phyloP scores from a whole-genome alignment of 2,329 filamentous ascomycete genomes.

The Fusarium cyanostomum region DNA sequence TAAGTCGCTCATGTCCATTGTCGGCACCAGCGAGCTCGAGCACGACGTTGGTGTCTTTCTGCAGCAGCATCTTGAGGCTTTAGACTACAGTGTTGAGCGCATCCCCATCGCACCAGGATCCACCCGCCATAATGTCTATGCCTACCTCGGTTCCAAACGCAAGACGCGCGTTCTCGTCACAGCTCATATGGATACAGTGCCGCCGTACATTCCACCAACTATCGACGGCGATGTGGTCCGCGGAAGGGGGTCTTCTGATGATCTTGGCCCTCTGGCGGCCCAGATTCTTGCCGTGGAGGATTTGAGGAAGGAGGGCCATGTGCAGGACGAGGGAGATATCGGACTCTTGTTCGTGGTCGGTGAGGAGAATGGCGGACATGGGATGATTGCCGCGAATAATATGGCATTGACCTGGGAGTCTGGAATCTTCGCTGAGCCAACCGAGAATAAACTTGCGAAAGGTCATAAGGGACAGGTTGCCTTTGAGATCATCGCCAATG shows the following conservation, averaged over 20 bases:
- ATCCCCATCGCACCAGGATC: conserved; percentile 47
- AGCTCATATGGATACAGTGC: conserved; percentile 80
- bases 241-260: conserved; percentile 75
- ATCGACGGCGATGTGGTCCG: conserved; percentile 55
- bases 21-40: conserved; percentile 50
- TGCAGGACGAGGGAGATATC: conserved; percentile 51
- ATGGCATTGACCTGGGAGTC: conserved; percentile 64
- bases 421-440: conserved; percentile 78
- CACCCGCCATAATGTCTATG: conserved; percentile 51
- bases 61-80: conserved; percentile 44
- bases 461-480: conserved; percentile 76
- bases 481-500: conserved; percentile 66
- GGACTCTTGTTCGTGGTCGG: conserved; percentile 66
- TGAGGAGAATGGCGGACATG: conserved; percentile 73
- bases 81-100: conserved; percentile 50
- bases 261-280: conserved; percentile 72
- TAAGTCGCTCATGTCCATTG: conserved; percentile 48
- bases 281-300: conserved; percentile 70
- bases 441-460: conserved; percentile 73
- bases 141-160: conserved; percentile 47
- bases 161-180: conserved; percentile 50
- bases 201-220: conserved; percentile 72
- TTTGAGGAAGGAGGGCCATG: conserved; percentile 8
- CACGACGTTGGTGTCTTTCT: conserved; percentile 48
- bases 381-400: conserved; percentile 65